These are phyloP conservation scores for Stramenopiles sp. DNA, from an alignment of 352 stramenopile species.

Conservation along the genomic window DNA sequence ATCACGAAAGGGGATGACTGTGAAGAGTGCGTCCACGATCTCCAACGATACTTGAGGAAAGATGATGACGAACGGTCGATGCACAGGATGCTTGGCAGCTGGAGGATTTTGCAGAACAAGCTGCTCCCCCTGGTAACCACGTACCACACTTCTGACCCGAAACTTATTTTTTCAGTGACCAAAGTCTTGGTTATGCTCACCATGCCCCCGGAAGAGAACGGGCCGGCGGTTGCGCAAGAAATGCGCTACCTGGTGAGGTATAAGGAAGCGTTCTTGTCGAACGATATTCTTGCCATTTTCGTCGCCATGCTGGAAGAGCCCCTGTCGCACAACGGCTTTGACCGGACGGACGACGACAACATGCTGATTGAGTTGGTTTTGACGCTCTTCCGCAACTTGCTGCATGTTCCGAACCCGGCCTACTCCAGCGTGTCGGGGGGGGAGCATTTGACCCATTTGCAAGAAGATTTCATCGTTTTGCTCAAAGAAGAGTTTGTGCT, in stretches of 20 bases:
- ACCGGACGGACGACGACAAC: slow-evolving; percentile 43
- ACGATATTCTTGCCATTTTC: slow-evolving; percentile 38
- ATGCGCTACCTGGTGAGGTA: slow-evolving; percentile 51
- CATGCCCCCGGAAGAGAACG: slow-evolving; percentile 39
- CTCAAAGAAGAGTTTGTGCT: slow-evolving; percentile 55
- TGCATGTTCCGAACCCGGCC: slow-evolving; percentile 18
- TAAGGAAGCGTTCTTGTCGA: slow-evolving; percentile 52
- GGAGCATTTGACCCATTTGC: slow-evolving; percentile 39
- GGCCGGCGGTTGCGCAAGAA: slow-evolving; percentile 48
- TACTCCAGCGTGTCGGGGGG: neutral
- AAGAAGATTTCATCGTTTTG: slow-evolving; percentile 48
- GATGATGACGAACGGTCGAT: slow-evolving; percentile 42
- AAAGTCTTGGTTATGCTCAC: slow-evolving; percentile 57
- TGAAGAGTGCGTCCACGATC: slow-evolving; percentile 52
- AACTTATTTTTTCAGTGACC: slow-evolving; percentile 43
- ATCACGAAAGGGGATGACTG: slow-evolving; percentile 57
- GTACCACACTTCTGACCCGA: slow-evolving; percentile 36
- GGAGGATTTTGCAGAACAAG: slow-evolving; percentile 45
- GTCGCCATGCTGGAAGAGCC: slow-evolving; percentile 44
- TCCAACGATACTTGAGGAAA: slow-evolving; percentile 36
- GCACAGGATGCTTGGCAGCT: slow-evolving; percentile 35
- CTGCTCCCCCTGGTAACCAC: slow-evolving; percentile 41
- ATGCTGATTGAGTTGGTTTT: slow-evolving; percentile 50
- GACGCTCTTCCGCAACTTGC: slow-evolving; percentile 45
- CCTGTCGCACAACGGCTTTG: slow-evolving; percentile 31